Evolutionary conservation across 169 alveolate genomes (phyloP).

Genomic region (Theileria parva): DNA sequence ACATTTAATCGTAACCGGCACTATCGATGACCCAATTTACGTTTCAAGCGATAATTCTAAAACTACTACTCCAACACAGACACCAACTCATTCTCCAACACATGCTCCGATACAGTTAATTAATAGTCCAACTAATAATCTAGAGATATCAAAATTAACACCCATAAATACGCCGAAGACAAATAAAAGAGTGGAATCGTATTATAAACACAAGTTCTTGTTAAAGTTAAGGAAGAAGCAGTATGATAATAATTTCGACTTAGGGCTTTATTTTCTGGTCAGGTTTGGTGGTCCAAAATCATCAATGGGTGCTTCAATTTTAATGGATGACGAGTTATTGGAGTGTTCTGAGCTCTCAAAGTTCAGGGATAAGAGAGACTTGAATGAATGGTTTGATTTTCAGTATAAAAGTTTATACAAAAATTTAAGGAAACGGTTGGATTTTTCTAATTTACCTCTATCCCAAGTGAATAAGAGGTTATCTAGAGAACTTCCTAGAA

Average conservation of each 20-base stretch:
- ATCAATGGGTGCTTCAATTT: constrained; percentile 58
- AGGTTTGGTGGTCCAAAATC: constrained; percentile 60
- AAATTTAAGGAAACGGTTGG: constrained; percentile 15
- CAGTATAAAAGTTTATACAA: constrained; percentile 17
- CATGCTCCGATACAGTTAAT: no score
- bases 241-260: constrained; percentile 43
- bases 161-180: neutral
- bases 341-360: constrained; percentile 64
- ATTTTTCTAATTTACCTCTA: constrained; percentile 2
- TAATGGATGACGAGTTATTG: constrained; percentile 62
- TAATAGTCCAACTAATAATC: no score
- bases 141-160: no score
- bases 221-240: constrained; percentile 41
- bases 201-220: constrained; percentile 40
- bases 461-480: constrained; percentile 41
- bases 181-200: neutral
- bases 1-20: constrained; percentile 49
- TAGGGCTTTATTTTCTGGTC: constrained; percentile 38
- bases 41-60: constrained; percentile 16
- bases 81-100: neutral
- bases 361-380: constrained; percentile 41
- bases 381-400: constrained; percentile 47
- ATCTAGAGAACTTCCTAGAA: constrained; percentile 68
- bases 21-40: constrained; percentile 52
- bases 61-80: neutral